Conservation (phyloP, 2,329 filamentous ascomycete species). For the Helotiales sp. region DNA sequence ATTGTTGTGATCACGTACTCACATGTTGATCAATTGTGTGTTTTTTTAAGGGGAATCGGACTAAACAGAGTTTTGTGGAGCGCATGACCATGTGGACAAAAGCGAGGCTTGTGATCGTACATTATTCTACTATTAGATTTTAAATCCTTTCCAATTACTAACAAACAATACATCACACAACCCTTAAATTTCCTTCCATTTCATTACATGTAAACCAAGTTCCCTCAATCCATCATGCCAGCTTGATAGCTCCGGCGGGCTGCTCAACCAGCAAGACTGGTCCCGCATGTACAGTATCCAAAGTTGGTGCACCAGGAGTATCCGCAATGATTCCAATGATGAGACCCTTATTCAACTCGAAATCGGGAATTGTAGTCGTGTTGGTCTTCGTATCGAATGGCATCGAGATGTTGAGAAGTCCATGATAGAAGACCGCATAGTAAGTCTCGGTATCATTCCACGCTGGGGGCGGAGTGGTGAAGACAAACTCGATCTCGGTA, state of each 20-base stretch:
- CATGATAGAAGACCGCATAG: constrained; percentile 50
- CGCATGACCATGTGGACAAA: no score
- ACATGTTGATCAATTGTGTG: no score
- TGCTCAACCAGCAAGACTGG: constrained; percentile 47
- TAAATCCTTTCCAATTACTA: no score
- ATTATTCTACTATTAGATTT: not conserved
- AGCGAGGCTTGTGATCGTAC: not conserved
- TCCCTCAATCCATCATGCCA: constrained; percentile 20
- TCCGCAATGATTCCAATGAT: constrained; percentile 47
- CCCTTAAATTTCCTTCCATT: no score
- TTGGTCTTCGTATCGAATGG: constrained; percentile 45
- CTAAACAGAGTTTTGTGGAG: no score
- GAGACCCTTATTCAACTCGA: constrained; percentile 46
- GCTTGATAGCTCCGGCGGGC: constrained; percentile 37
- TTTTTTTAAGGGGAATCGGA: no score
- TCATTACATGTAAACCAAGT: not conserved
- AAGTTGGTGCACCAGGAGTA: constrained; percentile 44
- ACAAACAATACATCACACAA: no score
- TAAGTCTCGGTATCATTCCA: constrained; percentile 41
- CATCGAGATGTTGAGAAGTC: constrained; percentile 44
- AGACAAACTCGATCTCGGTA: constrained; percentile 42
- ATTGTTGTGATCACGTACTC: no score
- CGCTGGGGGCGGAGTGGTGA: constrained; percentile 40
- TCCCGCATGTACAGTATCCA: constrained; percentile 48
- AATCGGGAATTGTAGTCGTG: constrained; percentile 45